Conservation (phyloP, 2,329 filamentous ascomycete species). For the Penicillium sp. region DNA sequence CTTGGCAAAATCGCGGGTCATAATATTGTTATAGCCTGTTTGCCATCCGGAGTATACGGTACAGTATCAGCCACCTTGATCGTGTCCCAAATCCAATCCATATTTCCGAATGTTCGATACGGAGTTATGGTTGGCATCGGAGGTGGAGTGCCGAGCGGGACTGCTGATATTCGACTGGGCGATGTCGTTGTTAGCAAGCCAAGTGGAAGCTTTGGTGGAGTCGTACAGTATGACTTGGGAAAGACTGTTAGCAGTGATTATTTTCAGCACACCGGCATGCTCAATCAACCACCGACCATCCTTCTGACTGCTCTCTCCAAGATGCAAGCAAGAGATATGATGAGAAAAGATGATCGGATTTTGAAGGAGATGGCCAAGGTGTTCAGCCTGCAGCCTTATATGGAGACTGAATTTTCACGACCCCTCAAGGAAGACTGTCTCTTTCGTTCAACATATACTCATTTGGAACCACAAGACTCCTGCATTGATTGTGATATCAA, state of each 20-base stretch:
- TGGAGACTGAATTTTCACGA: not conserved
- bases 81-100: not conserved
- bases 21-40: conserved; percentile 28
- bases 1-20: conserved; percentile 24
- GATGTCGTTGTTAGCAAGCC: conserved; percentile 26
- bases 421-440: not conserved
- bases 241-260: not conserved
- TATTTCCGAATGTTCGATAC: conserved; percentile 19
- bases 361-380: not conserved
- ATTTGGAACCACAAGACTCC: not conserved
- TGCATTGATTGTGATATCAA: not conserved
- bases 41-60: conserved; percentile 17
- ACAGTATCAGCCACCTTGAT: conserved; percentile 8
- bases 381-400: not conserved
- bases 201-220: not conserved
- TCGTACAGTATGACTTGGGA: conserved; percentile 10
- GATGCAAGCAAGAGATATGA: not conserved
- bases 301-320: not conserved
- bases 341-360: not conserved
- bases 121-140: conserved; percentile 25
- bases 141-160: conserved; percentile 15
- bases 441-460: not conserved
- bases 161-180: conserved; percentile 21
- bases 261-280: not conserved
- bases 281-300: not conserved